Conservation (phyloP, 768 basidiomycete species). For the Podaxis mareebaensis region DNA sequence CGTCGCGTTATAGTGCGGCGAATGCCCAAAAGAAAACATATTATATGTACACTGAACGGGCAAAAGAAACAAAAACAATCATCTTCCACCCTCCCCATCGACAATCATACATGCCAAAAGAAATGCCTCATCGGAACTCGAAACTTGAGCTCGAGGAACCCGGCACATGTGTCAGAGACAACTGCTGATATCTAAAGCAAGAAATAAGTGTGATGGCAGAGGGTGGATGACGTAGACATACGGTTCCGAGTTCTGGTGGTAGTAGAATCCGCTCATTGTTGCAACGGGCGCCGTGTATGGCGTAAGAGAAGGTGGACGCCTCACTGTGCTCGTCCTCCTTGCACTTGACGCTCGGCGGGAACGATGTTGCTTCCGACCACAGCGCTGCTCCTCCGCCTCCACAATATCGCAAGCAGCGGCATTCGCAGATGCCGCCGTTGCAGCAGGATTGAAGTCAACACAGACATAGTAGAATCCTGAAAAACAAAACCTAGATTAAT, state of each 20-base stretch:
- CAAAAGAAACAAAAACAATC: background rate
- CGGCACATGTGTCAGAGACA: conserved; percentile 79
- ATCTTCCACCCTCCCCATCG: background rate
- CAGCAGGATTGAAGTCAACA: conserved; percentile 80
- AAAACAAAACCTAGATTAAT: conserved; percentile 8
- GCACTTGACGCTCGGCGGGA: conserved; percentile 50
- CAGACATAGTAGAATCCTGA: conserved; percentile 96
- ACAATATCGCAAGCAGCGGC: conserved; percentile 8
- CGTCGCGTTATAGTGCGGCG: background rate
- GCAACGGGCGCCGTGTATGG: conserved; percentile 56
- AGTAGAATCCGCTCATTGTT: conserved; percentile 90
- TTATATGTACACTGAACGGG: conserved; percentile 10
- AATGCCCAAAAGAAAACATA: conserved; percentile 10
- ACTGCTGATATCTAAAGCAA: conserved; percentile 75
- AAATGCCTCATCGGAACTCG: conserved; percentile 70
- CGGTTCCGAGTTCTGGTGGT: conserved; percentile 92
- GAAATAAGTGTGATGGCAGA: conserved; percentile 15
- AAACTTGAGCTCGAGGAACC: conserved; percentile 75
- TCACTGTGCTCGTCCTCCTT: conserved; percentile 38
- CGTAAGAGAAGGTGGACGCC: conserved; percentile 38
- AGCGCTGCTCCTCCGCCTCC: conserved; percentile 6
- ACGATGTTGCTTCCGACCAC: conserved; percentile 26
- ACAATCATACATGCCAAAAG: background rate
- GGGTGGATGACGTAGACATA: conserved; percentile 40
- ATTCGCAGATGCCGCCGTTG: conserved; percentile 23